Evolutionary conservation across 768 basidiomycete species (phyloP), one percentile per base, ranked within the genome.

Genomic region (Saitozyma podzolica): DNA sequence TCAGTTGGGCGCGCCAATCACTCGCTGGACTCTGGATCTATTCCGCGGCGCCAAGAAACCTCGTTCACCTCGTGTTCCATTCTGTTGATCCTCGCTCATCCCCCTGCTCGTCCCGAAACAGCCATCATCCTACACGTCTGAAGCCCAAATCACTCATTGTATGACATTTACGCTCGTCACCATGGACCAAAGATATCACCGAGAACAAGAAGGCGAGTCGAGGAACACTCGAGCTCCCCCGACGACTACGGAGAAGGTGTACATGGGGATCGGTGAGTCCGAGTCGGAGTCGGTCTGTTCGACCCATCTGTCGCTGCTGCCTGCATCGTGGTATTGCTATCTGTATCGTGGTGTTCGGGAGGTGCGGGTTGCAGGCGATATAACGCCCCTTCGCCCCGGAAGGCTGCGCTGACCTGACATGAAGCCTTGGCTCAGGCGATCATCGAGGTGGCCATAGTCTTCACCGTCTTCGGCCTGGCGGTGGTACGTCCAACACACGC

Each of bases 221-320:
- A 19, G 54, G 20, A 37, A 45, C 1, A 39, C 57, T 49, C n/a
- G 62, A 16, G 59, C 62, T 8, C 41, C 64, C 17, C 59, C 69
- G 19, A 74, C 67, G 6, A 50, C 63, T 42, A 59, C 65, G 40
- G 72, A 74, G 55, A 70, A 70, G 63, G 20, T 63, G 3, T 74
- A 74, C 45, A 74, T 74, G 72, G 67, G 37, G 14, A 60, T 69
- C 10, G 72, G 72, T 74, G 47, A 50, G 72, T 29, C n/a, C 29
- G 29, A 29, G n/a, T 39, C 40, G 29, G 29, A 29, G 29, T 29
- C 29, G 29, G 29, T 29, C 17, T 41, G 9, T 41, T 39, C 17
- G 37, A 37, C n/a, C 39, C 49, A 16, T 50, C 19, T 45, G 39
- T 13, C n/a, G 19, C 17, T 50, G 50, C 43, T 54, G 37, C 5